Base-by-base conservation (phyloP, 2,329 filamentous ascomycete species). In the Phialophora verrucosa region DNA sequence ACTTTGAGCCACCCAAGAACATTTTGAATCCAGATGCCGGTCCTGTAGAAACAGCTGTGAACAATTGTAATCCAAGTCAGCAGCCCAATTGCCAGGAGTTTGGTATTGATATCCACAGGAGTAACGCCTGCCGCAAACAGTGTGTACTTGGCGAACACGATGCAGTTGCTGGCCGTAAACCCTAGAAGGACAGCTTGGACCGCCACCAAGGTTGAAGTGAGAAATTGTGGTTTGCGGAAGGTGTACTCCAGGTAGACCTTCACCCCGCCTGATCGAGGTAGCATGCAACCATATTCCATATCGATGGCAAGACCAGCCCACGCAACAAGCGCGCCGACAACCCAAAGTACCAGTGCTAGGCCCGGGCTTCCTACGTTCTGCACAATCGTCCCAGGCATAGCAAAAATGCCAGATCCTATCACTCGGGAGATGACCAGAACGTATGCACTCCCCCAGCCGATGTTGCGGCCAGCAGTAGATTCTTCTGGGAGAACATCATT, bases 161-260 rank as follows among this genome's bases (percentile, higher is more conserved):
- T 86, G 73, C 88, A 90, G 73, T 91, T 91, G 72, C 86, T 89
- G 0, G 88, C 87, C 0, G 88, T 90, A 64, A 91, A 90, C 12
- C 70, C 70, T 0, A 91, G 77, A 0, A 90, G 74, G 0, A 91
- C 83, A 0, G 85, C 87, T 62, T 90, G 85, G 1, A 88, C 82
- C 0, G 88, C 87, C 12, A 91, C 80, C 17, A 91, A 74, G 0
- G 86, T 88, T 2, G 88, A 88, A 0, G 87, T 87, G 2, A 91
- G 80, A 67, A 90, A 88, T 5, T 83, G 82, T 1, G 89, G 89
- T 35, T 81, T 80, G 1, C 84, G 83, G 74, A 89, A 91, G 0
- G 87, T 87, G 74, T 88, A 89, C 75, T 91, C 89, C 53, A 91
- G 83, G 73, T 91, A 91, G 6, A 91, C 87, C 76, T 91, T 91